Conservation (phyloP, 2,329 filamentous ascomycete genomes). For the Cercospora zeina region DNA sequence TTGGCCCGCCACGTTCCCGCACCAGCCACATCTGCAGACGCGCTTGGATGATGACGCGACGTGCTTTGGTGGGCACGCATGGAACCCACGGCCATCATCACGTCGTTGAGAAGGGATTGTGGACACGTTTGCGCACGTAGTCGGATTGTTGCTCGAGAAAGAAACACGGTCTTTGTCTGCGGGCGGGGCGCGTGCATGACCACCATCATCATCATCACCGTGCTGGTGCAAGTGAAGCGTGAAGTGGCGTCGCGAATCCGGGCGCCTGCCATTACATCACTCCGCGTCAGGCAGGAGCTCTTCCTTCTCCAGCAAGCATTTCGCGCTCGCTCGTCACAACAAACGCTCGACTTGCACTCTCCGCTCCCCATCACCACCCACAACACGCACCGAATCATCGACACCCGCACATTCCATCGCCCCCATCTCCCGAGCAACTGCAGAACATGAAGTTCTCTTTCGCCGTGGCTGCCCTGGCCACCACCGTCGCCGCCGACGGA, state of each 20-base stretch:
- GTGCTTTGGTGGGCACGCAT: background rate
- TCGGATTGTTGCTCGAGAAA: background rate
- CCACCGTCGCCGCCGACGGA: slow-evolving; percentile 68
- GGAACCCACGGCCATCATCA: background rate
- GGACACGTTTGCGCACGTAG: background rate
- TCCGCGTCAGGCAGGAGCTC: slow-evolving; percentile 8
- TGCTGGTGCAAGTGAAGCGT: background rate
- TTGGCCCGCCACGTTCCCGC: background rate
- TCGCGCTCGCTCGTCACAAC: background rate
- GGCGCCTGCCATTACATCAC: slow-evolving; percentile 7
- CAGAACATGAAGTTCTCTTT: slow-evolving; percentile 76
- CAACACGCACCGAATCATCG: background rate
- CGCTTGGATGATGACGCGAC: slow-evolving; percentile 5
- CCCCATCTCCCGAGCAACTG: slow-evolving; percentile 3
- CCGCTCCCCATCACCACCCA: background rate
- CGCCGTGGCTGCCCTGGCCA: slow-evolving; percentile 70
- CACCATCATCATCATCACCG: background rate
- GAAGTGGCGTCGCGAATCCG: background rate
- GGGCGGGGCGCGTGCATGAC: background rate
- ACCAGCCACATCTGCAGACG: slow-evolving; percentile 4
- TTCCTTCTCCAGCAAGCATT: background rate
- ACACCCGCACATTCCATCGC: background rate
- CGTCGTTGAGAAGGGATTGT: background rate
- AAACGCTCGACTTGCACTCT: background rate
- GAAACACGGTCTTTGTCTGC: background rate